phyloP scores from a whole-genome alignment of 257 asterid genomes.

The Plantago ovata region DNA sequence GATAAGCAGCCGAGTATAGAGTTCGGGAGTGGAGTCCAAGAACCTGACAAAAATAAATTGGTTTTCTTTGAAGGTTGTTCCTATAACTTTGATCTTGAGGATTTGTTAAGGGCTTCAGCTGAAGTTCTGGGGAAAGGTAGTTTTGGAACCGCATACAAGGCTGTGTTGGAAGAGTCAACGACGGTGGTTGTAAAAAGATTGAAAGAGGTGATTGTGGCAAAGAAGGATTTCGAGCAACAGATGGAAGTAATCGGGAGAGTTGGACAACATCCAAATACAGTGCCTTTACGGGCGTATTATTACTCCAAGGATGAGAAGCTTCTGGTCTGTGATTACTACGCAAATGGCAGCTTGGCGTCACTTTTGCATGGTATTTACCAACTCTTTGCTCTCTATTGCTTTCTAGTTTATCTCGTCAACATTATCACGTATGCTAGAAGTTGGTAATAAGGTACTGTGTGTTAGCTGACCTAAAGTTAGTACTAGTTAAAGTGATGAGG shows the following conservation, averaged over 20 bases:
- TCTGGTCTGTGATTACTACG: constrained; percentile 70
- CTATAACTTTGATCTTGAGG: constrained; percentile 91
- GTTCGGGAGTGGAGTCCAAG: constrained; percentile 93
- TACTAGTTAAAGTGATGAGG: no score
- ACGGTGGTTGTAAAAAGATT: constrained; percentile 91
- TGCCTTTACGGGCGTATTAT: constrained; percentile 86
- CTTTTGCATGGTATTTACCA: constrained; percentile 65
- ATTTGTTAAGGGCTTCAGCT: constrained; percentile 88
- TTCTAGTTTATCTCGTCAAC: neutral
- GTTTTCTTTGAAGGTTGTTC: constrained; percentile 92
- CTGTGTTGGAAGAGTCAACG: constrained; percentile 83
- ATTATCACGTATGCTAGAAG: no score
- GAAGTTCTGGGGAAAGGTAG: constrained; percentile 94
- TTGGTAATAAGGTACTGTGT: no score
- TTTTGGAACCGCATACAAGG: constrained; percentile 92
- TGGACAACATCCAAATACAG: constrained; percentile 72
- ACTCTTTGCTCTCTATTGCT: neutral
- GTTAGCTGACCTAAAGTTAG: no score
- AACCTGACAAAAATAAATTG: constrained; percentile 75
- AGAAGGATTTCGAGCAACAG: constrained; percentile 92
- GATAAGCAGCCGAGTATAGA: constrained; percentile 82
- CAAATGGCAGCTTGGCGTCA: constrained; percentile 70
- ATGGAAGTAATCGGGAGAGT: constrained; percentile 82
- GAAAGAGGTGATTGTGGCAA: constrained; percentile 88
- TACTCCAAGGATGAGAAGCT: constrained; percentile 98